Evolutionary conservation across 805 yeast species (phyloP), one percentile per base, ranked within the genome.

Genomic region (Barnettozyma sucrosica): DNA sequence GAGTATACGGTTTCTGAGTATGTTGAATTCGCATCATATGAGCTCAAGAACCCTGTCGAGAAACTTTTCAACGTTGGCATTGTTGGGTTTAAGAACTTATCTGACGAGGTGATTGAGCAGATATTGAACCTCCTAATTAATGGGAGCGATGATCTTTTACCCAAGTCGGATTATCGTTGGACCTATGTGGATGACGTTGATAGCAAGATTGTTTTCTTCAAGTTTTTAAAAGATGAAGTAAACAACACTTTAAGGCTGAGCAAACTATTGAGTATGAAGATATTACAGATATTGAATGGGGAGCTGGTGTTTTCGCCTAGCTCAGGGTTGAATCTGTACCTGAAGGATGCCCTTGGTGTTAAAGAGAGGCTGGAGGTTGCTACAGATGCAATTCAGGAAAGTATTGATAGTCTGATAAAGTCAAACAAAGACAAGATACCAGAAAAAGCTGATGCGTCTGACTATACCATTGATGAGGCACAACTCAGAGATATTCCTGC

Each of bases 401-500:
- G 46, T 30, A 23, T 37, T 34, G 11, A 26, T 37, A 36, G 47
- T 18, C 26, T 50, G 11, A 43, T 51, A 19, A 34, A 45, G 16
- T 47, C 49, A 10, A 43, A 39, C 20, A 33, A 43, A 25, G 11
- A n/a, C 5, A 36, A 37, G n/a, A 18, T 11, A 14, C 13, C 42
- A 7, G 4, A 9, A 5, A 34, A 18, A 14, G 11, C 23, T 13
- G 43, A 36, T 7, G 51, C 42, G 8, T 33, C 54, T 32, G 65
- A 58, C 28, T 81, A 82, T 57, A 70, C 72, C 46, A 76, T 82
- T 28, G 84, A 82, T 57, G 69, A 72, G n/a, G 65, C 67, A 41
- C 86, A 81, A 55, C 59, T 82, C 46, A 65, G 70, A 13, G 86
- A 79, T 52, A 74, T 81, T 4, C 85, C 87, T 2, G 62, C 65